Evolutionary conservation across 352 stramenopile genomes (phyloP).

Genomic region (Pythium plurisporium): DNA sequence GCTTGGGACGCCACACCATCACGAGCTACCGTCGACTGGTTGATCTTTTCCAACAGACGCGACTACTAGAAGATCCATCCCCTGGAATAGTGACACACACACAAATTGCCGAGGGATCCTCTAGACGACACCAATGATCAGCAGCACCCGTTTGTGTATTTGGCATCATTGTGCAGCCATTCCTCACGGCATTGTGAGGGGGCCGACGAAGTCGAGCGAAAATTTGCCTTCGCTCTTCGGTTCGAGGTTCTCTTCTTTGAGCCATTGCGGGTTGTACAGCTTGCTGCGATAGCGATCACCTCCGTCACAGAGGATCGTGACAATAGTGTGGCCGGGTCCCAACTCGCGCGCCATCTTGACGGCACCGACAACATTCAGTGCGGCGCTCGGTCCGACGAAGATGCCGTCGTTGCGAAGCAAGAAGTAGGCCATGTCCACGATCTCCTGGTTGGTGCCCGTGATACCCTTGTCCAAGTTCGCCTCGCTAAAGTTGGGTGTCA

Average conservation of each 20-base stretch:
- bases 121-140: not conserved
- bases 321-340: slow-evolving; percentile 60
- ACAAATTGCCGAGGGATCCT: not conserved
- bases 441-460: slow-evolving; percentile 90
- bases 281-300: slow-evolving; percentile 81
- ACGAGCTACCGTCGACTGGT: not conserved
- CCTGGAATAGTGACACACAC: not conserved
- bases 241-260: slow-evolving; percentile 48
- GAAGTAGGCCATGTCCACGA: slow-evolving; percentile 92
- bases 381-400: slow-evolving; percentile 88
- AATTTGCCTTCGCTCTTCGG: slow-evolving; percentile 14
- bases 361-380: slow-evolving; percentile 72
- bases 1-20: slow-evolving; percentile 9
- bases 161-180: not conserved
- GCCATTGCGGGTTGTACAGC: slow-evolving; percentile 74
- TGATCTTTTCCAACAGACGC: not conserved
- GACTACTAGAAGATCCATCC: too few relatives aligned
- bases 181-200: slow-evolving; percentile 8
- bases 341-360: slow-evolving; percentile 77
- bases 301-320: slow-evolving; percentile 80
- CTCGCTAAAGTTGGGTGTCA: slow-evolving; percentile 91
- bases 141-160: not conserved
- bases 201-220: slow-evolving; percentile 24
- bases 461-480: slow-evolving; percentile 89
- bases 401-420: slow-evolving; percentile 89